phyloP scores from a whole-genome alignment of 805 yeast genomes.

The Candida rishiriensis region DNA sequence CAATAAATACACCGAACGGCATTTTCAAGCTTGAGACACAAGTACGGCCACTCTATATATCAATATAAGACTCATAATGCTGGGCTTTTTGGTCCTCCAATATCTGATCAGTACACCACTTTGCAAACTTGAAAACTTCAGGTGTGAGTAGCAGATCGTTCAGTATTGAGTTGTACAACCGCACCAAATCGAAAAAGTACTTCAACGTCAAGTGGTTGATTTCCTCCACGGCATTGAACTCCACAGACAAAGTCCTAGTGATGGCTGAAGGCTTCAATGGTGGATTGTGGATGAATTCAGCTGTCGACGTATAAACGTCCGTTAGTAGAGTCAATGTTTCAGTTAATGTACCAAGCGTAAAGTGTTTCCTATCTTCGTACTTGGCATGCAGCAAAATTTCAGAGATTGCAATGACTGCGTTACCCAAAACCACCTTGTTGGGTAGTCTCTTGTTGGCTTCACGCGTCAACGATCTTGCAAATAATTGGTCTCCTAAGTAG shows the following conservation, averaged over 20 bases:
- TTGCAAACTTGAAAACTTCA: slow-evolving; percentile 62
- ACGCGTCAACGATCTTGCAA: slow-evolving; percentile 37
- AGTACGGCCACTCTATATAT: too few species aligned
- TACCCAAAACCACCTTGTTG: slow-evolving; percentile 55
- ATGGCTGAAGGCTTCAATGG: slow-evolving; percentile 16
- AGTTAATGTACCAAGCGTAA: slow-evolving; percentile 50
- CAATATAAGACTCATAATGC: slow-evolving; percentile 2
- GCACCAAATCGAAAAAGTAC: slow-evolving; percentile 60
- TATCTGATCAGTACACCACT: slow-evolving; percentile 67
- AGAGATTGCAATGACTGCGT: slow-evolving; percentile 58
- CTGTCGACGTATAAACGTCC: slow-evolving; percentile 50
- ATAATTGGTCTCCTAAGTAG: slow-evolving; percentile 28
- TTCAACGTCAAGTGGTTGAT: slow-evolving; percentile 62
- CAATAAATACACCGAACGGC: too few species aligned
- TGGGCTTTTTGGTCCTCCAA: slow-evolving; percentile 42
- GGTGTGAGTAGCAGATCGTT: slow-evolving; percentile 62
- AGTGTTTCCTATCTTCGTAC: slow-evolving; percentile 57
- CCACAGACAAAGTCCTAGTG: slow-evolving; percentile 11
- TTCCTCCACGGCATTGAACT: slow-evolving; percentile 43
- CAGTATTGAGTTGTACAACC: slow-evolving; percentile 56
- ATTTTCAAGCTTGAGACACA: too few species aligned
- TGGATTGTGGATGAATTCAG: slow-evolving; percentile 40
- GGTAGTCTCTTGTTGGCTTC: slow-evolving; percentile 60
- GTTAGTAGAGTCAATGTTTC: slow-evolving; percentile 59
- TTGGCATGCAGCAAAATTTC: slow-evolving; percentile 55